phyloP scores from a whole-genome alignment of 208 protist genomes.

The Borovskyia barvae region DNA sequence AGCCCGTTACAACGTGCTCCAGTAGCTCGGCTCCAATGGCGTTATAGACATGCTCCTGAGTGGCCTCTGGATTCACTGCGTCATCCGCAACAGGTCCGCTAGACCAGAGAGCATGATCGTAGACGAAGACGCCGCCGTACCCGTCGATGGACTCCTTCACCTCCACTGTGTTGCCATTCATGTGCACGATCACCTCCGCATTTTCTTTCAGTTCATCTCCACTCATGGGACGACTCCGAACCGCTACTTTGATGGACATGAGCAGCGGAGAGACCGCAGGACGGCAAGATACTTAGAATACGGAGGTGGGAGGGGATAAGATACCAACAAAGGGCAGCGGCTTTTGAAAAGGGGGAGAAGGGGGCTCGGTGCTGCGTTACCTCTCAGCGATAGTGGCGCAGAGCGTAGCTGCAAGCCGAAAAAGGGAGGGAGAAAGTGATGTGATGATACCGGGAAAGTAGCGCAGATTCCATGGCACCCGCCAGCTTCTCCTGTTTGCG shows the following conservation, averaged over 20 bases:
- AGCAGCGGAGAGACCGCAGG: too few relatives aligned
- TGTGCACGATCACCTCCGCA: constrained; percentile 51
- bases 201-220: constrained; percentile 43
- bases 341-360: neutral
- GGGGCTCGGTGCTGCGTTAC: neutral
- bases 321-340: neutral
- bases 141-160: constrained; percentile 41
- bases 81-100: constrained; percentile 29
- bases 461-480: too few relatives aligned
- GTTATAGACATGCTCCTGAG: constrained; percentile 64
- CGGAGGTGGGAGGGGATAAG: neutral
- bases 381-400: neutral
- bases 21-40: constrained; percentile 54
- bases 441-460: too few relatives aligned
- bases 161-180: constrained; percentile 60
- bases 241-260: constrained; percentile 83
- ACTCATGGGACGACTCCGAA: constrained; percentile 67
- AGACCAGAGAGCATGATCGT: constrained; percentile 77
- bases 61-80: constrained; percentile 39
- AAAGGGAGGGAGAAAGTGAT: neutral
- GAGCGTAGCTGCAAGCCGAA: neutral
- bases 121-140: constrained; percentile 49
- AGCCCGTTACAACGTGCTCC: constrained; percentile 66
- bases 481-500: too few relatives aligned
- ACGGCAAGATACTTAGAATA: too few relatives aligned